Percentiles rank a stretch among this genome's conserved stretches.
phyloP scores from a whole-genome alignment of 2,329 filamentous ascomycete species.

The Diaporthe citri region DNA sequence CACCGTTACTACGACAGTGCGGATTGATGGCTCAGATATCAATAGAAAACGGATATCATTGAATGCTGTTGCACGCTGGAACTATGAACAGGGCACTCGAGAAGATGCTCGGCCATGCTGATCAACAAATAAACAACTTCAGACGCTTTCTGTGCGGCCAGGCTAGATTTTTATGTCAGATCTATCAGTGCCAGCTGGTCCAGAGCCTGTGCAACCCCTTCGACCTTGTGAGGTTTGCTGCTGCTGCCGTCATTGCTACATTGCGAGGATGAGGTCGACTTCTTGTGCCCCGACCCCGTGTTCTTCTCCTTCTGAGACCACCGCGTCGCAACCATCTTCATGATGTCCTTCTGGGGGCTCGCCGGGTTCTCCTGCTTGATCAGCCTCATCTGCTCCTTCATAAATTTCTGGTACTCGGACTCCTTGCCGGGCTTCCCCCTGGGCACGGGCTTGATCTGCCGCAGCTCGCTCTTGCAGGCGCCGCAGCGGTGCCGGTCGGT shows the following conservation, averaged over 20 bases:
- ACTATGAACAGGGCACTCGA: not conserved
- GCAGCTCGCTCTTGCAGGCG: constrained; percentile 75
- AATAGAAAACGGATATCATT: not conserved
- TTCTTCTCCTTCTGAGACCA: constrained; percentile 65
- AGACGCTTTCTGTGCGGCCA: not conserved
- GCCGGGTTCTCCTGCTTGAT: constrained; percentile 69
- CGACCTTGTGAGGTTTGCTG: constrained; percentile 26
- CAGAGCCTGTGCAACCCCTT: constrained; percentile 29
- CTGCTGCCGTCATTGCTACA: not conserved
- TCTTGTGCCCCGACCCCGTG: constrained; percentile 40
- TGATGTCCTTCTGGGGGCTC: constrained; percentile 75
- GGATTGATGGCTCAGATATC: not conserved
- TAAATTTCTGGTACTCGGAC: constrained; percentile 63
- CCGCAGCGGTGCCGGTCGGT: constrained; percentile 79
- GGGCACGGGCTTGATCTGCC: constrained; percentile 85
- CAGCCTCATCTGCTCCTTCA: constrained; percentile 76
- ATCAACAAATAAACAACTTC: not conserved
- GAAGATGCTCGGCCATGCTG: not conserved
- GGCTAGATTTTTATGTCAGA: constrained; percentile 28
- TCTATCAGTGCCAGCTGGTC: constrained; percentile 34
- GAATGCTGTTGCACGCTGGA: not conserved
- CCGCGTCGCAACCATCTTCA: constrained; percentile 74
- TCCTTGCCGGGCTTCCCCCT: constrained; percentile 53
- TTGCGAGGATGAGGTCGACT: constrained; percentile 15
- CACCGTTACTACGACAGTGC: not conserved